Evolutionary conservation across 345 rosid genomes (phyloP).

Genomic region (Camelina laxa): DNA sequence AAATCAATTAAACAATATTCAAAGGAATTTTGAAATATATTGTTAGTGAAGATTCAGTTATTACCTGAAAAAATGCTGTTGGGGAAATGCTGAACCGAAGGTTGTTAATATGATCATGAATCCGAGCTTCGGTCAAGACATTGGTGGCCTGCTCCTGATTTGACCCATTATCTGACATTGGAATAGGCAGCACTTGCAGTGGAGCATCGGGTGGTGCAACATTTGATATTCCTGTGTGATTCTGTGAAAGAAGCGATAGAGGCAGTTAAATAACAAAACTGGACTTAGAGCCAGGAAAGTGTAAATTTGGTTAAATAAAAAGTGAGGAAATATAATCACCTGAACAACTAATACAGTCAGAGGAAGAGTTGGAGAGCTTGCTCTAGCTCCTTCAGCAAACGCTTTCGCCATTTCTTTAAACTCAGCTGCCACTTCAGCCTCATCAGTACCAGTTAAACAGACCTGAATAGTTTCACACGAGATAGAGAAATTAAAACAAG

Average conservation of each 20-base stretch:
- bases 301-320: not conserved
- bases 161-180: conserved; percentile 46
- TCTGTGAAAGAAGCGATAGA: conserved; percentile 51
- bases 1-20: conserved; percentile 22
- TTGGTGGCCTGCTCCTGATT: conserved; percentile 37
- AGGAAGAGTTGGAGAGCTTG: conserved; percentile 71
- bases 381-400: conserved; percentile 68
- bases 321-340: conserved; percentile 49
- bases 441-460: conserved; percentile 55
- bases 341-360: conserved; percentile 86
- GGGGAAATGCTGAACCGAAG: conserved; percentile 89
- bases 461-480: conserved; percentile 52
- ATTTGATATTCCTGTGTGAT: conserved; percentile 95
- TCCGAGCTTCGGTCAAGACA: conserved; percentile 67
- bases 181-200: conserved; percentile 55
- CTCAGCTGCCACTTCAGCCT: conserved; percentile 59
- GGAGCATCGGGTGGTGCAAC: conserved; percentile 90
- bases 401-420: conserved; percentile 69
- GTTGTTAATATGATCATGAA: conserved; percentile 78
- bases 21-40: not conserved
- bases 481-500: conserved; percentile 8
- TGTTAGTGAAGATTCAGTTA: conserved; percentile 31
- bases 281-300: not conserved
- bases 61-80: conserved; percentile 92
- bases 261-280: not conserved